Evolutionary conservation across 805 yeast species (phyloP).

Genomic region (Metschnikowia santaceciliae): DNA sequence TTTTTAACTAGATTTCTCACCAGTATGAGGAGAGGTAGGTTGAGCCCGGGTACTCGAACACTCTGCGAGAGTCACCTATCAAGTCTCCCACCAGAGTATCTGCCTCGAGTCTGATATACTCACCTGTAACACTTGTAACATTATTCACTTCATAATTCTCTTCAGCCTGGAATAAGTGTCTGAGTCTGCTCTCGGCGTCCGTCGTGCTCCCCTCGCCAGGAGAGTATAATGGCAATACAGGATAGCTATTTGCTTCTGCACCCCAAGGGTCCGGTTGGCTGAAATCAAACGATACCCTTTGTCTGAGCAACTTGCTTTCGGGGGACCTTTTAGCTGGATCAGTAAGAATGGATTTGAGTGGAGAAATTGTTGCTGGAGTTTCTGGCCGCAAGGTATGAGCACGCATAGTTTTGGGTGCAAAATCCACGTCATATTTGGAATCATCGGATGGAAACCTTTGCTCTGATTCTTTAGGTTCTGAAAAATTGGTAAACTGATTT

Average conservation of each 20-base stretch:
- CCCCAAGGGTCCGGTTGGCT: constrained; percentile 5
- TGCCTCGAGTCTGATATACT: not conserved
- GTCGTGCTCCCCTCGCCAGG: not conserved
- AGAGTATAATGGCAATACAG: constrained; percentile 1
- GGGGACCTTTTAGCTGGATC: not conserved
- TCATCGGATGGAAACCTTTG: not conserved
- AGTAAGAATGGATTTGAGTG: not conserved
- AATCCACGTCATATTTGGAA: not conserved
- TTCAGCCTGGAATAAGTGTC: not conserved
- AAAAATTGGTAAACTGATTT: not conserved
- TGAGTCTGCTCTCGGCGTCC: not conserved
- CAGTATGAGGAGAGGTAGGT: not conserved
- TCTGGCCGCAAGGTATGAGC: not conserved
- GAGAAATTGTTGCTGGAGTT: not conserved
- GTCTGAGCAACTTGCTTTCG: not conserved
- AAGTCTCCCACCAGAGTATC: not conserved
- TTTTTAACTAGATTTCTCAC: not conserved
- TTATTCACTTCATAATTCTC: not conserved
- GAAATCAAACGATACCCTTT: not conserved
- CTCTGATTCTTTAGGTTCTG: not conserved
- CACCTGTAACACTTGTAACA: not conserved
- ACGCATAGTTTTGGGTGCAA: not conserved
- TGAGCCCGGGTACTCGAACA: not conserved
- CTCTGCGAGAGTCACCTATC: not conserved
- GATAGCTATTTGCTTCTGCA: constrained; percentile 3